These are phyloP conservation scores for Colletotrichum agaves DNA, from an alignment of 2,329 filamentous ascomycete genomes.

Conservation along the genomic window DNA sequence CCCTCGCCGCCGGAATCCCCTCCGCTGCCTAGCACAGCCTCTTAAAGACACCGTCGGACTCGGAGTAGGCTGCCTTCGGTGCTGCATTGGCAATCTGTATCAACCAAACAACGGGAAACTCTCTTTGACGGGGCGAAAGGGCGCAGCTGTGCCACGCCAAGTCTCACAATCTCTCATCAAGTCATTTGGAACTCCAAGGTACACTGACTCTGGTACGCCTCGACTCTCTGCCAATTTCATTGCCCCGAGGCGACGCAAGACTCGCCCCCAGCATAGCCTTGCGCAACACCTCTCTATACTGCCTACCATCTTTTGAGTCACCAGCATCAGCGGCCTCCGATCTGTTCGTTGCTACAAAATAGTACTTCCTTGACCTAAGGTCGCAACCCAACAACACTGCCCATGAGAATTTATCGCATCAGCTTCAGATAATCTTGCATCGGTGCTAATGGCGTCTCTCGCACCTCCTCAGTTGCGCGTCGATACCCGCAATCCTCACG, in stretches of 20 bases:
- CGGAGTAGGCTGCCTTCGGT: slow-evolving; percentile 5
- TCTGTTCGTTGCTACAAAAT: no score
- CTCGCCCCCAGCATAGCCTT: slow-evolving; percentile 17
- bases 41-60: neutral
- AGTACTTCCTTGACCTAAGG: neutral
- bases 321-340: neutral
- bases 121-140: slow-evolving; percentile 31
- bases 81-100: neutral
- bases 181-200: slow-evolving; percentile 5
- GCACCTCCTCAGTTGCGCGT: slow-evolving; percentile 36
- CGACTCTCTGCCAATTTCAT: slow-evolving; percentile 15
- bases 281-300: slow-evolving; percentile 21
- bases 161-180: slow-evolving; percentile 1
- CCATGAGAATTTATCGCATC: slow-evolving; percentile 15
- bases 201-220: slow-evolving; percentile 13
- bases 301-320: neutral
- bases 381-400: neutral
- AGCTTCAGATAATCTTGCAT: neutral
- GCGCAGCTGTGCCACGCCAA: slow-evolving; percentile 26
- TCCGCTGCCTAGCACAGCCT: slow-evolving; percentile 32
- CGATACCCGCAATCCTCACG: slow-evolving; percentile 30
- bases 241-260: slow-evolving; percentile 1
- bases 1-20: slow-evolving; percentile 12
- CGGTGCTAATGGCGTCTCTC: slow-evolving; percentile 37
- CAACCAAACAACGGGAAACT: slow-evolving; percentile 1